Base-by-base conservation (phyloP, 257 asterid genomes). In the Solanum piurae region DNA sequence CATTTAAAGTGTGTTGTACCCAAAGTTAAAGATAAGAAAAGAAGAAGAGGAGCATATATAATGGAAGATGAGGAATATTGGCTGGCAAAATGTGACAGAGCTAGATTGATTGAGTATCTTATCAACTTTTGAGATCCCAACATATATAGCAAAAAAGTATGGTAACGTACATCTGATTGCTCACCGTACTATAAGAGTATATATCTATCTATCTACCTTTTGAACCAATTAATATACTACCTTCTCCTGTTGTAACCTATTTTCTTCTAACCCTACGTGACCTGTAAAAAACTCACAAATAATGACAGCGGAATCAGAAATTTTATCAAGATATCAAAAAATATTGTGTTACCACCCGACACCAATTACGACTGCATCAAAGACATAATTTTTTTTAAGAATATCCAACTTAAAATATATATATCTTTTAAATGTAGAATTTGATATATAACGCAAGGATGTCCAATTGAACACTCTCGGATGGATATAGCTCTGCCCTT, bases 51-150 rank as follows among this genome's bases (percentile, higher is more conserved):
- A 40, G 83, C 52, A 76, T 76, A 76, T 10, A 12, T 38, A 75
- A 75, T 40, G 60, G 60, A 23, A 58, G 60, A 77, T 18, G 79
- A 33, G 44, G n/a, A 33, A 33, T 25, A 77, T 42, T 77, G 84
- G 55, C 84, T 42, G 84, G 64, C 84, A 44, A 76, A 42, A 77
- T 77, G 62, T 44, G 38, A n/a, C 62, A 77, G 33, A 77, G 60
- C 60, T 49, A 49, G 64, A n/a, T 79, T 42, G 62, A 42, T 77
- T 18, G 60, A 25, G 9, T 77, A 77, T 77, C 64, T 42, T 79
- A 79, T 79, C 64, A 42, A 79, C 37, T 74, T 74, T 74, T 36
- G 21, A 37, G 83, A 74, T 74, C 25, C 83, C 84, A 79, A 79
- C 64, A 79, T 76, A 25, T 79, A 42, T 25, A 16, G 64, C 84